phyloP scores from a whole-genome alignment of 2,329 filamentous ascomycete species.

The Sporothrix sp. region DNA sequence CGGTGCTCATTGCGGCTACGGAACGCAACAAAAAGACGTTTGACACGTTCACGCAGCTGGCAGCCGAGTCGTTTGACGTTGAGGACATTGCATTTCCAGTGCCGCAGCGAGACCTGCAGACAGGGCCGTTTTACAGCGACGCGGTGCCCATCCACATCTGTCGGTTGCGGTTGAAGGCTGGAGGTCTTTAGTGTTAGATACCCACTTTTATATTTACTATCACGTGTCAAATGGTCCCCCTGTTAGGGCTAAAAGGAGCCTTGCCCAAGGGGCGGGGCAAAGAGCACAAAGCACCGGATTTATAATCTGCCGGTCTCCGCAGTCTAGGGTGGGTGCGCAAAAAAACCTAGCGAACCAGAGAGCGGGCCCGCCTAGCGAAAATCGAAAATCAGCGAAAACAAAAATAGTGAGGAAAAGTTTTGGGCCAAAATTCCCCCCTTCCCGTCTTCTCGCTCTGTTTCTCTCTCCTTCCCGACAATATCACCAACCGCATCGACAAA shows the following conservation, averaged over 20 bases:
- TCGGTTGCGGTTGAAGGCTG: slow-evolving; percentile 8
- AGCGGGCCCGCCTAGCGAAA: background rate
- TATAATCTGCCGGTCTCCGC: background rate
- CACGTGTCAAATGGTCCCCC: background rate
- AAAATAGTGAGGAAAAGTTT: slow-evolving; percentile 13
- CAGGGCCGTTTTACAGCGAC: slow-evolving; percentile 56
- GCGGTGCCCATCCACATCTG: slow-evolving; percentile 50
- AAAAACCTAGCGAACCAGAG: background rate
- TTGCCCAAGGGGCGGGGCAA: background rate
- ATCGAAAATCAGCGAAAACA: slow-evolving; percentile 1
- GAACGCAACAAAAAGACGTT: slow-evolving; percentile 63
- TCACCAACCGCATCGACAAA: slow-evolving; percentile 19
- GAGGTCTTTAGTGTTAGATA: background rate
- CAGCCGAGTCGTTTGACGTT: slow-evolving; percentile 35
- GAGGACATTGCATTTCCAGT: slow-evolving; percentile 35
- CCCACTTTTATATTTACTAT: no score
- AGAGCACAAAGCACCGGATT: slow-evolving; percentile 3
- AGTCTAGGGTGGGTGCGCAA: background rate
- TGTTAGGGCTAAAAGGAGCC: background rate
- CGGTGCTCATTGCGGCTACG: slow-evolving; percentile 59
- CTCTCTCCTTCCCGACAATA: background rate
- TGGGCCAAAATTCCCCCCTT: background rate
- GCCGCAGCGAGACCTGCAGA: slow-evolving; percentile 33
- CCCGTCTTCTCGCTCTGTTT: background rate
- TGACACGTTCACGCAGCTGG: slow-evolving; percentile 49